Evolutionary conservation across 495 filamentous ascomycete species (phyloP), one percentile per base, ranked within the genome.

Genomic region (Xylaria bambusicola): DNA sequence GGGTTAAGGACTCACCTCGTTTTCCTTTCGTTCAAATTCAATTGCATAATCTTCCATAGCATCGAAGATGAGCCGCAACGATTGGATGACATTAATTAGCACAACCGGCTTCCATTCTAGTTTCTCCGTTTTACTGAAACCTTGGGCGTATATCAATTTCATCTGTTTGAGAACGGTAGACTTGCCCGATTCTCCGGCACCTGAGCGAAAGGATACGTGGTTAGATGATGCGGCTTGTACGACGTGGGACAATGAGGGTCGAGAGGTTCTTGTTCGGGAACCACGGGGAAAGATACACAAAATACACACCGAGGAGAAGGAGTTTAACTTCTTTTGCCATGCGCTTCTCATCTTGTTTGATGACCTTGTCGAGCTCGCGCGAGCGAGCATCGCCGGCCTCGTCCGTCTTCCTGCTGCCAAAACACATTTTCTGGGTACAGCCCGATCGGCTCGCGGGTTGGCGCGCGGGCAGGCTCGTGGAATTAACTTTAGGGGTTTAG

Each of bases 91-190:
- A 74, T 97, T 98, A 56, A 86, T 88, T 75, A 97, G 97, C 60
- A 98, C 94, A 68, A 98, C 92, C 40, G 90, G 88, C 62, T 93
- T 90, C 74, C 91, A 96, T 76, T 96, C 92, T 62, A 93, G 86
- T 64, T 93, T 89, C 73, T 98, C 94, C 63, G 86, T 88, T 64
- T 93, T 86, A 42, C 89, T 90, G 73, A 97, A 98, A 20, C 95
- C 94, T 71, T 91, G 84, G 40, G 91, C 88, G 70, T 98, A 93
- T 65, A 98, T 98, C 73, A 98, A 87, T 69, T 93, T 92, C 94
- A 98, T 98, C 81, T 98, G 94, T 79, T 98, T 98, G 52, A 98
- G 83, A 59, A 98, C 93, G 6, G 94, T 98, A 7, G 94, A 98
- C 72, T 98, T 98, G 42, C 94, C 94, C 27, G 92, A 96, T 77